phyloP scores from a whole-genome alignment of 2,329 filamentous ascomycete species.

The Cordyceps militaris region DNA sequence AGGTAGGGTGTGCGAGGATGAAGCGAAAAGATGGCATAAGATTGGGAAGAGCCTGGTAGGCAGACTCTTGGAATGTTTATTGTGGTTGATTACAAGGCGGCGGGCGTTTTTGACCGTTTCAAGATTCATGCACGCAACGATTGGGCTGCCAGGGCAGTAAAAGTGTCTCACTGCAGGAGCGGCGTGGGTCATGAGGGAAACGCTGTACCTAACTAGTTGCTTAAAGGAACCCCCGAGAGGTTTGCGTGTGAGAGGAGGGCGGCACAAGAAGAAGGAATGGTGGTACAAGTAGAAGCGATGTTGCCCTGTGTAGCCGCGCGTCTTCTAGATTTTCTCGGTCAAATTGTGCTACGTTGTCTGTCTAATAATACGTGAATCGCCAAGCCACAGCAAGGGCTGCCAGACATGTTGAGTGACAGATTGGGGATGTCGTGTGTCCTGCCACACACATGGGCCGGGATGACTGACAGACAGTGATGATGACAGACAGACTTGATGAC shows the following conservation, averaged over 20 bases:
- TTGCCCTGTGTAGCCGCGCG: not conserved
- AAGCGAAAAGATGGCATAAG: not conserved
- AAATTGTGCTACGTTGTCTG: too few relatives aligned
- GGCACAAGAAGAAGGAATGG: not conserved
- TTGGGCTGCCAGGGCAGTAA: not conserved
- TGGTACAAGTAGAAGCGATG: not conserved
- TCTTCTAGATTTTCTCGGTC: too few relatives aligned
- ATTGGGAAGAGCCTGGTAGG: not conserved
- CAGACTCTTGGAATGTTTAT: not conserved
- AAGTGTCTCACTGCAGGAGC: not conserved
- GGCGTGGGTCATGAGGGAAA: not conserved
- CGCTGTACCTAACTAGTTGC: not conserved
- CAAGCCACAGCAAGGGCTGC: not conserved
- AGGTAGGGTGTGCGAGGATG: slow-evolving; percentile 28
- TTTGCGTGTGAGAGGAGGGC: not conserved
- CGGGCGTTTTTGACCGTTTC: not conserved
- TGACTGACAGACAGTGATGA: not conserved
- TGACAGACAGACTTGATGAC: not conserved
- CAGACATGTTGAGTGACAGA: not conserved
- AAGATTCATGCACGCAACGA: not conserved
- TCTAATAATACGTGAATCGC: too few relatives aligned
- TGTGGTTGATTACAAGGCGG: not conserved
- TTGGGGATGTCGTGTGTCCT: not conserved
- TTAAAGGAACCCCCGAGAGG: not conserved
- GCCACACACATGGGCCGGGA: not conserved